Evolutionary conservation across 345 rosid genomes (phyloP).

Genomic region (Murraya paniculata): DNA sequence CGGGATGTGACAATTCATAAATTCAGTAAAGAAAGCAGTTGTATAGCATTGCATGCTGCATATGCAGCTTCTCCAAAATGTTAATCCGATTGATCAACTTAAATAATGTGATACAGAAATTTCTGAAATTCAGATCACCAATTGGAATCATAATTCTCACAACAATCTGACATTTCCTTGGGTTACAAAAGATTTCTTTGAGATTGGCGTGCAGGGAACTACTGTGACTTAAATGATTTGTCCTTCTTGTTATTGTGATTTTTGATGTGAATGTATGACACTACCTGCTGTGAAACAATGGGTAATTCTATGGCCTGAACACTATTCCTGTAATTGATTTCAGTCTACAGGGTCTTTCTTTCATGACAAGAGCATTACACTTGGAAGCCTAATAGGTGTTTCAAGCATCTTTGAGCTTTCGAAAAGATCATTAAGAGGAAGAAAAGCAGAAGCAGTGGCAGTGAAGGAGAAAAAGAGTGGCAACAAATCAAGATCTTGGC

Average conservation of each 20-base stretch:
- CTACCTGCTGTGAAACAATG: neutral
- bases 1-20: neutral
- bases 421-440: conserved; percentile 43
- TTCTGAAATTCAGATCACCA: neutral
- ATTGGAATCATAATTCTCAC: neutral
- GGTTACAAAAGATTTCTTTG: neutral
- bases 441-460: conserved; percentile 25
- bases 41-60: neutral
- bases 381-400: conserved; percentile 66
- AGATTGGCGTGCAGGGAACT: neutral
- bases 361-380: conserved; percentile 60
- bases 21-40: neutral
- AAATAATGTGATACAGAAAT: neutral
- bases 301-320: neutral
- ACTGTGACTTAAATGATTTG: neutral
- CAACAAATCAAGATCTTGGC: conserved; percentile 38
- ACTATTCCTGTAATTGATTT: conserved; percentile 11
- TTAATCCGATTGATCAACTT: neutral
- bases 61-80: neutral
- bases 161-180: neutral
- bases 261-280: neutral
- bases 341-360: conserved; percentile 74
- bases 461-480: conserved; percentile 20
- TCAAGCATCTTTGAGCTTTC: conserved; percentile 50
- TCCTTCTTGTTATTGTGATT: neutral